phyloP scores from a whole-genome alignment of 1,139 yeast genomes.

The Zygoascus sp. region DNA sequence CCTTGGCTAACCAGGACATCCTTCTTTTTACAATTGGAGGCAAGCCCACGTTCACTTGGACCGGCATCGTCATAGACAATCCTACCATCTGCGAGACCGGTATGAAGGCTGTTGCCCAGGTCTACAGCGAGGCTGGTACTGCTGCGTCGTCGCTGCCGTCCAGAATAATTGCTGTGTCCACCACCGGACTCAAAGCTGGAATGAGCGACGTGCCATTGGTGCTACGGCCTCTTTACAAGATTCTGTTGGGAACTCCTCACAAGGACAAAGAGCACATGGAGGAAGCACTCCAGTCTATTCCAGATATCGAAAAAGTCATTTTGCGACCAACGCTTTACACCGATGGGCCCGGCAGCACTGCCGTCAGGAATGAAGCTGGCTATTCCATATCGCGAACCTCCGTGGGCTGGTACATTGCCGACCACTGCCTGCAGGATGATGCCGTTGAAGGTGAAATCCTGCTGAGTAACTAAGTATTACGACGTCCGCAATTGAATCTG shows the following conservation, averaged over 20 bases:
- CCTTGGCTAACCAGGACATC: conserved; percentile 9
- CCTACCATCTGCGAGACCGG: conserved; percentile 12
- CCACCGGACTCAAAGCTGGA: conserved; percentile 11
- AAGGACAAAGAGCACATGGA: conserved; percentile 15
- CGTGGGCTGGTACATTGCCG: conserved; percentile 16
- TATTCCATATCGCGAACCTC: conserved; percentile 13
- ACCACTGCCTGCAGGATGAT: not conserved
- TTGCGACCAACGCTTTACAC: conserved; percentile 12
- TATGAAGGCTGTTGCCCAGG: conserved; percentile 11
- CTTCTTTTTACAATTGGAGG: conserved; percentile 14
- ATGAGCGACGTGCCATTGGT: conserved; percentile 11
- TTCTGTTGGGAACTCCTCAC: conserved; percentile 11
- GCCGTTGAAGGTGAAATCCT: not conserved
- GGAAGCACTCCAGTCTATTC: conserved; percentile 1
- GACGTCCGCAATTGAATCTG: no score
- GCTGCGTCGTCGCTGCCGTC: conserved; percentile 1
- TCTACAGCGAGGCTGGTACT: not conserved
- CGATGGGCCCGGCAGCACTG: conserved; percentile 8
- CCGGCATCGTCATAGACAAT: conserved; percentile 10
- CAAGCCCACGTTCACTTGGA: conserved; percentile 9
- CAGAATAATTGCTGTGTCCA: conserved; percentile 13
- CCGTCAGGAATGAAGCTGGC: conserved; percentile 12
- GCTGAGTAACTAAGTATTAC: not conserved
- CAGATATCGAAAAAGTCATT: conserved; percentile 9
- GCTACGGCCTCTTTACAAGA: conserved; percentile 4